Conservation (phyloP, 1,284 basidiomycete genomes). For the Leccinum pachyderme region DNA sequence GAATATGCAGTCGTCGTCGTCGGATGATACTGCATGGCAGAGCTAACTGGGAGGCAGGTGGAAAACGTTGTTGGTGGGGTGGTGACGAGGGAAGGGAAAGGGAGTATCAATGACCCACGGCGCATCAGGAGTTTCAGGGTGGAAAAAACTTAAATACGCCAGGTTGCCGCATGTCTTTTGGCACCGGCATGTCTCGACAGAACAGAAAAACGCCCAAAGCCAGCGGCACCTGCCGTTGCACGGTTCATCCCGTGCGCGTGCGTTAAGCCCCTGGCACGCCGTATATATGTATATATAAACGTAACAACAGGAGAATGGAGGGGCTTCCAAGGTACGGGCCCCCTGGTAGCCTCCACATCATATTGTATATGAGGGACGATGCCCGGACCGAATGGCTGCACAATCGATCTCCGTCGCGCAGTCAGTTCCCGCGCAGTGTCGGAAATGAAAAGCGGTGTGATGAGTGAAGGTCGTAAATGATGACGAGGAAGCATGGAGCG, state of each 20-base stretch:
- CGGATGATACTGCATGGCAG: slow-evolving; percentile 16
- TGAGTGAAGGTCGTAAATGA: slow-evolving; percentile 2
- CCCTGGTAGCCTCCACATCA: slow-evolving; percentile 9
- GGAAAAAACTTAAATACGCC: slow-evolving; percentile 25
- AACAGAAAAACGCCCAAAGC: slow-evolving; percentile 13
- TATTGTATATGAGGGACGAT: background rate
- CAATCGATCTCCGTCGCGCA: background rate
- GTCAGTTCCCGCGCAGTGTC: slow-evolving; percentile 7
- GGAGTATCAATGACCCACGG: slow-evolving; percentile 5
- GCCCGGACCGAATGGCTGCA: slow-evolving; percentile 2
- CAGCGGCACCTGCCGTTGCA: slow-evolving; percentile 17
- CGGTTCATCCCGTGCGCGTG: slow-evolving; percentile 15
- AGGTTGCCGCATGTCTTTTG: slow-evolving; percentile 19
- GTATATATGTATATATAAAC: slow-evolving; percentile 10
- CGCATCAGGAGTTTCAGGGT: slow-evolving; percentile 6
- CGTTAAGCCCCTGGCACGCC: slow-evolving; percentile 24
- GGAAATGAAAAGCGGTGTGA: slow-evolving; percentile 24
- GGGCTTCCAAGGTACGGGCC: slow-evolving; percentile 8
- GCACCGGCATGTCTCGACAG: background rate
- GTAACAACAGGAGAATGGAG: slow-evolving; percentile 8
- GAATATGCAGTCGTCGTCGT: slow-evolving; percentile 9
- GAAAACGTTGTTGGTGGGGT: slow-evolving; percentile 7
- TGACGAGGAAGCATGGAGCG: background rate
- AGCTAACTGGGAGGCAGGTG: background rate
- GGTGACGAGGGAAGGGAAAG: slow-evolving; percentile 10